Evolutionary conservation across 2,329 filamentous ascomycete species (phyloP), one percentile per base, ranked within the genome.

Genomic region (Monilinia aucupariae): DNA sequence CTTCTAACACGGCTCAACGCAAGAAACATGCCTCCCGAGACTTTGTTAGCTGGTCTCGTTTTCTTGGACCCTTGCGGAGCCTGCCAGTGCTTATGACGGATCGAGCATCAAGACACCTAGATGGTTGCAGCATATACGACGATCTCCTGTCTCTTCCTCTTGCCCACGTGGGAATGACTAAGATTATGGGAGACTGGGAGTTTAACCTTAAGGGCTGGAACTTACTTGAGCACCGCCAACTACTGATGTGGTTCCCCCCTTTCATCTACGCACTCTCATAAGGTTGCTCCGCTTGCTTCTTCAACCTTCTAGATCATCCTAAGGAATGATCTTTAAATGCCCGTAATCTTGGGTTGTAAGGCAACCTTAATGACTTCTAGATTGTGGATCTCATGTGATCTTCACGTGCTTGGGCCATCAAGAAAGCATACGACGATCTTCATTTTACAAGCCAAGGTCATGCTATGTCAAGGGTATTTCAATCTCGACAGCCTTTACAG

Each of bases 81-180:
- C 32, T 48, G 43, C 48, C 59, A 49, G 20, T 47, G 59, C 59
- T n/a, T 15, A 8, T 50, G 45, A 51, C 50, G 10, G 43, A 59
- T 49, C 22, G 37, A 30, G 20, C 53, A 27, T 45, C 39, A 22
- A 13, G 27, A 45, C 32, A 56, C 39, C 30, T 56, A 27, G 45
- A 8, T 34, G 27, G 51, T 25, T 43, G 32, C 51, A 54, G 37
- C 22, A 41, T 41, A 37, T 27, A 54, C 52, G 22, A 25, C 13
- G 54, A 56, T 61, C 59, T 47, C 43, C 25, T 15, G 39, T 54
- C 59, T 47, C 39, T 55, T 37, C 15, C 22, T 48, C 17, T 58
- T 25, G n/a, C 50, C 52, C 59, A 56, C 59, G 59, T 61, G 59
- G 59, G 32, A 61, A 61, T 61, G 50, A 61, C 59, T 56, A 56